phyloP scores from a whole-genome alignment of 192 early-diverging fungal species.

The Coemansia pectinata region DNA sequence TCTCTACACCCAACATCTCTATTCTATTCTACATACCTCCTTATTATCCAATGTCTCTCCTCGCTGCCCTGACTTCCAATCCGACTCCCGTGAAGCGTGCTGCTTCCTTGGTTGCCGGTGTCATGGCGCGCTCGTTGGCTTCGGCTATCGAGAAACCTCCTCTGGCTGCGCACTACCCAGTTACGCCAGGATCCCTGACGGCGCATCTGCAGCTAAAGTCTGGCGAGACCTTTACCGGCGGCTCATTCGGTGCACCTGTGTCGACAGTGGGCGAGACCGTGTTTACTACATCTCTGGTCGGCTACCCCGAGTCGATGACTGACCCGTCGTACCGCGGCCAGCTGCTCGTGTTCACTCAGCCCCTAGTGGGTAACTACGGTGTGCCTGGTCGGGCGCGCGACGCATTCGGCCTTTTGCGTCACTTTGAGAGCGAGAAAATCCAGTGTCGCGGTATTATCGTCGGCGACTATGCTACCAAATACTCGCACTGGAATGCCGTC shows the following conservation, averaged over 20 bases:
- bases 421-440: constrained; percentile 95
- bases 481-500: constrained; percentile 87
- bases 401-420: constrained; percentile 73
- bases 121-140: constrained; percentile 46
- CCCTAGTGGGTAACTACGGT: constrained; percentile 97
- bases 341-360: constrained; percentile 97
- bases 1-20: neutral
- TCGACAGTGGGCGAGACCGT: constrained; percentile 86
- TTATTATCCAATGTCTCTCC: constrained; percentile 30
- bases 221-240: constrained; percentile 80
- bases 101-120: neutral
- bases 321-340: constrained; percentile 99
- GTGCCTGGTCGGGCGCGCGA: constrained; percentile 92
- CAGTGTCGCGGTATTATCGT: constrained; percentile 92
- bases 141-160: constrained; percentile 24
- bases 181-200: constrained; percentile 59
- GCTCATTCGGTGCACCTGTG: constrained; percentile 81
- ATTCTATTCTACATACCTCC: neutral
- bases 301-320: constrained; percentile 96
- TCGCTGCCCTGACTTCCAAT: constrained; percentile 13
- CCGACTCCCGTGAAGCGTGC: constrained; percentile 4
- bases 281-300: constrained; percentile 79
- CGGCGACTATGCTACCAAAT: constrained; percentile 86
- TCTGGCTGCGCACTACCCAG: constrained; percentile 51
- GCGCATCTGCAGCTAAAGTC: constrained; percentile 73